Evolutionary conservation across 73 alveolate genomes (phyloP).

Genomic region (Paramecium octaurelia): DNA sequence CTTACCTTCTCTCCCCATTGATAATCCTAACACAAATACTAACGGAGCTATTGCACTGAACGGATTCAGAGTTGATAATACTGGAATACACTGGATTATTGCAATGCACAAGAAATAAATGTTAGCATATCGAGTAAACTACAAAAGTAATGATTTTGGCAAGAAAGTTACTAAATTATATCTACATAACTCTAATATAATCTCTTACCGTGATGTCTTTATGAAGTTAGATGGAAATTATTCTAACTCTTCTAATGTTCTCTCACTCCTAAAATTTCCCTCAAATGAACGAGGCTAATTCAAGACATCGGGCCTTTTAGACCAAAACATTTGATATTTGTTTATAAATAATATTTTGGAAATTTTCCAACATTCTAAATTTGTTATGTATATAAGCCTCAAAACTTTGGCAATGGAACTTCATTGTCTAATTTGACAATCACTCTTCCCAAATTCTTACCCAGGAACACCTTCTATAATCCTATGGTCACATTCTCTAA

Average conservation of each 20-base stretch:
- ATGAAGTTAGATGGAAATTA: conserved; percentile 69
- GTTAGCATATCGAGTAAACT: conserved; percentile 81
- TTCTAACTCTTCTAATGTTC: not conserved
- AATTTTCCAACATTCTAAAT: not conserved
- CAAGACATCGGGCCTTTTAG: not conserved
- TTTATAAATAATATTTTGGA: not conserved
- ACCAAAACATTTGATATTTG: not conserved
- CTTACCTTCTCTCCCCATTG: conserved; percentile 92
- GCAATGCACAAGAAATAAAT: conserved; percentile 81
- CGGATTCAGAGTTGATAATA: conserved; percentile 93
- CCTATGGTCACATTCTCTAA: conserved; percentile 65
- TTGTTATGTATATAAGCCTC: not conserved
- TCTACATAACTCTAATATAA: not conserved
- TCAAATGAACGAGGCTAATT: not conserved
- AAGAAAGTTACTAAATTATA: conserved; percentile 71
- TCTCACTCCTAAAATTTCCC: not conserved
- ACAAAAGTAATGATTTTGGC: conserved; percentile 74
- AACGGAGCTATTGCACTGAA: conserved; percentile 96
- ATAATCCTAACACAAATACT: conserved; percentile 92
- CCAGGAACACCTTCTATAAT: conserved; percentile 61
- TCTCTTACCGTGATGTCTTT: conserved; percentile 74
- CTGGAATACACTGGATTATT: conserved; percentile 82
- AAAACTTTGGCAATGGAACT: conserved; percentile 18
- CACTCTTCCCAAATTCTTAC: conserved; percentile 74
- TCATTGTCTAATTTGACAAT: conserved; percentile 51